Conservation (phyloP, 2,329 filamentous ascomycete genomes). For the Colletotrichum neosansevieriae region DNA sequence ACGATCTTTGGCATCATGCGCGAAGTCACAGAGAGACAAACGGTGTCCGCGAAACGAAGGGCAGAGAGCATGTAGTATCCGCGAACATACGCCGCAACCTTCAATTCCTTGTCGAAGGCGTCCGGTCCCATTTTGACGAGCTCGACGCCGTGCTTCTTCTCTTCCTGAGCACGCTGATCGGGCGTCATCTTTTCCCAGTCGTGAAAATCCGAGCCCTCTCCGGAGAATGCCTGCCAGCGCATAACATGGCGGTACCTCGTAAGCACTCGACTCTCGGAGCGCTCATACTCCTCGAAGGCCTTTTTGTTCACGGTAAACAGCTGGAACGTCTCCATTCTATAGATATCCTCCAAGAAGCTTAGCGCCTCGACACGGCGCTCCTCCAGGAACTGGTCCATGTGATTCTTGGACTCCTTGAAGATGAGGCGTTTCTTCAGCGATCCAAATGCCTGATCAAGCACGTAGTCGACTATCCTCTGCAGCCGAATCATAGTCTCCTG, state of each 20-base stretch:
- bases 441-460: constrained; percentile 62
- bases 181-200: constrained; percentile 61
- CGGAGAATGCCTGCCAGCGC: constrained; percentile 58
- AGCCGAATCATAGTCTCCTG: constrained; percentile 62
- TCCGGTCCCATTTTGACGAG: constrained; percentile 66
- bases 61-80: constrained; percentile 79
- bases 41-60: constrained; percentile 71
- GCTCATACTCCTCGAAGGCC: constrained; percentile 59
- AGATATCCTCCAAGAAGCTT: constrained; percentile 57
- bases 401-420: constrained; percentile 59
- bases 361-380: constrained; percentile 52
- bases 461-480: constrained; percentile 56
- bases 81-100: constrained; percentile 71
- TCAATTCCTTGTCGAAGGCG: constrained; percentile 69
- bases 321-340: constrained; percentile 64
- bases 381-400: constrained; percentile 59
- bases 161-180: constrained; percentile 60
- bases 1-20: constrained; percentile 62
- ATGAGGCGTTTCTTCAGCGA: constrained; percentile 61
- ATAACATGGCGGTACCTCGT: constrained; percentile 61
- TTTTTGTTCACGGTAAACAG: constrained; percentile 70
- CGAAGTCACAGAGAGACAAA: constrained; percentile 61
- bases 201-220: constrained; percentile 45
- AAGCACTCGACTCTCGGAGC: constrained; percentile 60
- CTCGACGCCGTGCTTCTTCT: constrained; percentile 56